Evolutionary conservation across 495 filamentous ascomycete species (phyloP).

Genomic region (Lepidopterella palustris): DNA sequence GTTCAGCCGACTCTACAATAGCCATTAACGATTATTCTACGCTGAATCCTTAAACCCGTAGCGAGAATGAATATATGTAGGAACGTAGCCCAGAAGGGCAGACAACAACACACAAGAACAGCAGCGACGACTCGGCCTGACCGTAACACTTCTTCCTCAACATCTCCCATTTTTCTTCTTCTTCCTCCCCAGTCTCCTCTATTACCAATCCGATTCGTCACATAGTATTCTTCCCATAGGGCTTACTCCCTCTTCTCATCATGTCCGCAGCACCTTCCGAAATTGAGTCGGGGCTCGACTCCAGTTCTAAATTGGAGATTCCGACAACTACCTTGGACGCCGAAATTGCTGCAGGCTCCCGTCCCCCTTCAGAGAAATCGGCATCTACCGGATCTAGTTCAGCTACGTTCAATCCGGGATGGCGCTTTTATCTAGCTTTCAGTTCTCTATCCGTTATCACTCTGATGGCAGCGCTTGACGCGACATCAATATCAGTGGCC

Average conservation of each 20-base stretch:
- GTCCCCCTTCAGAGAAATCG: conserved; percentile 6
- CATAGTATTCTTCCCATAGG: neutral
- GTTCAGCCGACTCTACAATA: too few relatives aligned
- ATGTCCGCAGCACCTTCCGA: neutral
- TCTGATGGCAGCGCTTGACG: conserved; percentile 65
- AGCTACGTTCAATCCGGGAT: conserved; percentile 35
- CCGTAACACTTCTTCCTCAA: too few relatives aligned
- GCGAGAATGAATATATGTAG: too few relatives aligned
- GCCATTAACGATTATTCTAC: too few relatives aligned
- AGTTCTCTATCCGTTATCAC: conserved; percentile 53
- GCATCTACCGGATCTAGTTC: neutral
- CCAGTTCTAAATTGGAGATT: neutral
- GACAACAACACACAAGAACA: too few relatives aligned
- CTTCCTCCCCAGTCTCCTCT: too few relatives aligned
- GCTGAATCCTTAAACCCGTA: too few relatives aligned
- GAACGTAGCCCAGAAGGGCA: too few relatives aligned
- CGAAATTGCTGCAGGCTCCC: neutral
- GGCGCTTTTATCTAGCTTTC: conserved; percentile 44
- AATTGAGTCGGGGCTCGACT: neutral
- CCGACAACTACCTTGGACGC: neutral
- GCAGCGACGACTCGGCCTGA: too few relatives aligned
- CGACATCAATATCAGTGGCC: conserved; percentile 67
- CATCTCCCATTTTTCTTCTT: neutral
- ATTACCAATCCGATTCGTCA: neutral
- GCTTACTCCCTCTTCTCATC: neutral